Evolutionary conservation across 1,139 yeast genomes (phyloP).

Genomic region (Candida anutae): DNA sequence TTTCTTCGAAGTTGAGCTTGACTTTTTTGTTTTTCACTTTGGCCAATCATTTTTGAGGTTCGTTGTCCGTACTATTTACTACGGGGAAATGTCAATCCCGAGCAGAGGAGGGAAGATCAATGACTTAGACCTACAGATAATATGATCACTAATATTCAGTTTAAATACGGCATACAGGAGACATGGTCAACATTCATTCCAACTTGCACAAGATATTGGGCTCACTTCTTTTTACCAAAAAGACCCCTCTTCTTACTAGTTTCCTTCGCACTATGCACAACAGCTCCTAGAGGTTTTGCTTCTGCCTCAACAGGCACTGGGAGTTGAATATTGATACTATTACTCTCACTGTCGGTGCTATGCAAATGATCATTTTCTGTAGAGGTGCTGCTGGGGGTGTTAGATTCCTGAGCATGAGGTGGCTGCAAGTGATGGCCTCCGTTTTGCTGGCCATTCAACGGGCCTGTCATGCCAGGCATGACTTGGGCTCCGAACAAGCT

Average conservation of each 20-base stretch:
- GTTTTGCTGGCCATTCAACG: slow-evolving; percentile 2
- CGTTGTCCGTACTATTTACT: too few species aligned
- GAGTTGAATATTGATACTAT: not conserved
- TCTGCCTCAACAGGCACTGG: slow-evolving; percentile 5
- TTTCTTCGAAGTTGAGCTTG: not conserved
- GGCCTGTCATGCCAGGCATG: too few species aligned
- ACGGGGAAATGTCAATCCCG: too few species aligned
- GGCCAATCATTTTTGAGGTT: too few species aligned
- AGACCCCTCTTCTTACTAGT: slow-evolving; percentile 29
- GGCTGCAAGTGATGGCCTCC: slow-evolving; percentile 11
- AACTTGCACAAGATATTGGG: too few species aligned
- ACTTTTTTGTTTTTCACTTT: not conserved
- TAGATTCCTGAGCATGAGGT: slow-evolving; percentile 19
- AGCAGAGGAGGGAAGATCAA: too few species aligned
- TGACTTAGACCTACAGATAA: too few species aligned
- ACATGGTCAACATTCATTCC: too few species aligned
- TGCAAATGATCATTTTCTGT: slow-evolving; percentile 11
- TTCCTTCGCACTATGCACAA: slow-evolving; percentile 9
- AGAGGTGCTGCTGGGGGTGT: slow-evolving; percentile 21
- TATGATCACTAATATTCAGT: too few species aligned
- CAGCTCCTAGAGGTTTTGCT: slow-evolving; percentile 31
- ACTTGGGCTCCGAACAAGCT: too few species aligned
- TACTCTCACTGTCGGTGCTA: not conserved
- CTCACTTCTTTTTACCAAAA: slow-evolving; percentile 19
- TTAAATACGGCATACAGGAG: too few species aligned